Evolutionary conservation across 2,329 filamentous ascomycete species (phyloP).

Genomic region (Tolypocladium nubicola): DNA sequence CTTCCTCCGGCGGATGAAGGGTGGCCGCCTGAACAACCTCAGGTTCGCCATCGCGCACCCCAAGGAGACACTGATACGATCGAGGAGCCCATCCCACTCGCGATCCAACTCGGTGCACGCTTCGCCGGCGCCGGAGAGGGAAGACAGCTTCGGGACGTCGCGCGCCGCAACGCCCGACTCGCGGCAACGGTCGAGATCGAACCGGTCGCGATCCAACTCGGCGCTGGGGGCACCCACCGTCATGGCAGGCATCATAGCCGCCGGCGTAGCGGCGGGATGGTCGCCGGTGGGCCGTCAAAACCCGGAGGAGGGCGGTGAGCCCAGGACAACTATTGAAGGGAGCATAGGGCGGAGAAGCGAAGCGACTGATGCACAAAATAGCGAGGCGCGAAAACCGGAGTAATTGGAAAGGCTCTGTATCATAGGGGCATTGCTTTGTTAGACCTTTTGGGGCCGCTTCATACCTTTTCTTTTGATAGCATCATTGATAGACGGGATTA

Average conservation of each 20-base stretch:
- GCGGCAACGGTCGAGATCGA: constrained; percentile 56
- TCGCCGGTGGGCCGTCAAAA: constrained; percentile 51
- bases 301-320: constrained; percentile 13
- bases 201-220: constrained; percentile 55
- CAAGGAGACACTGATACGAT: constrained; percentile 56
- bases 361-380: constrained; percentile 5
- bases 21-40: constrained; percentile 70
- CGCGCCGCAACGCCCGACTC: constrained; percentile 47
- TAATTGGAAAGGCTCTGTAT: constrained; percentile 9
- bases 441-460: background rate
- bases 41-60: constrained; percentile 71
- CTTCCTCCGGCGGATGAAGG: constrained; percentile 71
- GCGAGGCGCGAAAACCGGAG: constrained; percentile 15
- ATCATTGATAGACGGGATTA: background rate
- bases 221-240: constrained; percentile 65
- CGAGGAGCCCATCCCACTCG: constrained; percentile 52
- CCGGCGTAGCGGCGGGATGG: constrained; percentile 67
- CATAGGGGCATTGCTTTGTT: constrained; percentile 5
- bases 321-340: constrained; percentile 2
- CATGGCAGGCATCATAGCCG: constrained; percentile 76
- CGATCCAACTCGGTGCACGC: constrained; percentile 51
- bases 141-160: constrained; percentile 36
- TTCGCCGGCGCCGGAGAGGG: constrained; percentile 53
- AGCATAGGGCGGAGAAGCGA: constrained; percentile 6
- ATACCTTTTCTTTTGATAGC: background rate